phyloP scores from a whole-genome alignment of 2,329 filamentous ascomycete species.

The Ampelomyces quisqualis region DNA sequence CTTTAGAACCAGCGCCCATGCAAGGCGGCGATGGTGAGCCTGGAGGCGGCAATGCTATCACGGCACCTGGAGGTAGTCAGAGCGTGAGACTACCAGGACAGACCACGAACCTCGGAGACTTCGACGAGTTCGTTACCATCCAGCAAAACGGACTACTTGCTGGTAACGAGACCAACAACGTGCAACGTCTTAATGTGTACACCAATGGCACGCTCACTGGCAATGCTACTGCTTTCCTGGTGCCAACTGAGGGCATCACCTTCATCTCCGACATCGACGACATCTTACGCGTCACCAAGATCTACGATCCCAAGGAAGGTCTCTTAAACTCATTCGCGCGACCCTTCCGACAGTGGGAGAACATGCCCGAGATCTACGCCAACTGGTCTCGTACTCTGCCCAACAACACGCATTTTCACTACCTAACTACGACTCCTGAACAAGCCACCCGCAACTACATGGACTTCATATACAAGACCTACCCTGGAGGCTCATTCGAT shows the following conservation, averaged over 20 bases:
- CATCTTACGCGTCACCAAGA: slow-evolving; percentile 77
- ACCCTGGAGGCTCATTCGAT: slow-evolving; percentile 75
- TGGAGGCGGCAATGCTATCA: slow-evolving; percentile 53
- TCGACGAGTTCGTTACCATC: slow-evolving; percentile 68
- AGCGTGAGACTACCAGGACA: slow-evolving; percentile 63
- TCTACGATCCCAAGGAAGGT: slow-evolving; percentile 73
- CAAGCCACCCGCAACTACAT: slow-evolving; percentile 77
- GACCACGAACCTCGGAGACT: slow-evolving; percentile 70
- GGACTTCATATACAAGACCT: slow-evolving; percentile 75
- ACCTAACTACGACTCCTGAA: slow-evolving; percentile 77
- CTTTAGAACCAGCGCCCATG: slow-evolving; percentile 60
- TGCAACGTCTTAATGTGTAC: slow-evolving; percentile 70
- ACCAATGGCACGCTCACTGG: slow-evolving; percentile 65
- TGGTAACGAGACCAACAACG: slow-evolving; percentile 63
- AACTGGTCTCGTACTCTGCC: slow-evolving; percentile 70
- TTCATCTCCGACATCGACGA: slow-evolving; percentile 78
- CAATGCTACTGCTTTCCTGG: slow-evolving; percentile 75
- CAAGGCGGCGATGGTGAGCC: slow-evolving; percentile 55
- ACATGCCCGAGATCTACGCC: slow-evolving; percentile 77
- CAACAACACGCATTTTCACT: slow-evolving; percentile 71
- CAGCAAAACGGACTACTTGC: slow-evolving; percentile 56
- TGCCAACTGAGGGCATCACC: slow-evolving; percentile 68
- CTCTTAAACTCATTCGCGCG: slow-evolving; percentile 75
- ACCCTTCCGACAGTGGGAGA: slow-evolving; percentile 69
- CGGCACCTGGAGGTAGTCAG: slow-evolving; percentile 61